Conservation (phyloP, 768 basidiomycete species). For the Auricularia sp. region DNA sequence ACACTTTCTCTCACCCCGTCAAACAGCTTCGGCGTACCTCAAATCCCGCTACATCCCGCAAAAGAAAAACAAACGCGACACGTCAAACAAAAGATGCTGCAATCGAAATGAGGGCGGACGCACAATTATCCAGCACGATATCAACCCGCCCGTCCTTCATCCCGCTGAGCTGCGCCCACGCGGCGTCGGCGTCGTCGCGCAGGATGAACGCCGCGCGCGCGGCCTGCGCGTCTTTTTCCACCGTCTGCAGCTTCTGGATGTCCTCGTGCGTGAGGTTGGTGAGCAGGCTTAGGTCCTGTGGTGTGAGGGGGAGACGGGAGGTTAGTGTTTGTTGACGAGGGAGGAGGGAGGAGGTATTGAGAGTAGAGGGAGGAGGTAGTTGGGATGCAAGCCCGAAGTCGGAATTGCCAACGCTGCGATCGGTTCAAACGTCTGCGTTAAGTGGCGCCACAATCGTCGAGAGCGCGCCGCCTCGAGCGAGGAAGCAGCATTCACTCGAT, state of each 20-base stretch:
- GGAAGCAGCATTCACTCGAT: too few relatives aligned
- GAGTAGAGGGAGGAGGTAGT: too few relatives aligned
- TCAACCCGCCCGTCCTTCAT: constrained; percentile 54
- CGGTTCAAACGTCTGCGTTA: too few relatives aligned
- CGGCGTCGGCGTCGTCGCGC: constrained; percentile 64
- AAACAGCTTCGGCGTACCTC: constrained; percentile 41
- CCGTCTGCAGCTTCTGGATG: constrained; percentile 71
- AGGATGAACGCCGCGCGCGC: constrained; percentile 74
- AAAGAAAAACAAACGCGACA: neutral
- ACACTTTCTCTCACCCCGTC: neutral
- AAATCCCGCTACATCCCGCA: constrained; percentile 58
- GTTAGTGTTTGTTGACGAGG: too few relatives aligned
- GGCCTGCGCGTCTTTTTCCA: constrained; percentile 70
- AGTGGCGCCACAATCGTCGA: too few relatives aligned
- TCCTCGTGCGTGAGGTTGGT: constrained; percentile 77
- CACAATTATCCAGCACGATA: constrained; percentile 87
- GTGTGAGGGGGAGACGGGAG: constrained; percentile 16
- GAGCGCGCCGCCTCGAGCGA: too few relatives aligned
- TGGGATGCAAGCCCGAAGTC: too few relatives aligned
- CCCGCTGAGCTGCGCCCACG: constrained; percentile 61
- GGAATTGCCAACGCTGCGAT: too few relatives aligned
- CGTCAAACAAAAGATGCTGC: neutral
- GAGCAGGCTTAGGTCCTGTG: constrained; percentile 78
- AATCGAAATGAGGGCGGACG: constrained; percentile 1
- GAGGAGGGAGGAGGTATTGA: too few relatives aligned